Evolutionary conservation across 1,284 basidiomycete species (phyloP).

Genomic region (Kwoniella shivajii): DNA sequence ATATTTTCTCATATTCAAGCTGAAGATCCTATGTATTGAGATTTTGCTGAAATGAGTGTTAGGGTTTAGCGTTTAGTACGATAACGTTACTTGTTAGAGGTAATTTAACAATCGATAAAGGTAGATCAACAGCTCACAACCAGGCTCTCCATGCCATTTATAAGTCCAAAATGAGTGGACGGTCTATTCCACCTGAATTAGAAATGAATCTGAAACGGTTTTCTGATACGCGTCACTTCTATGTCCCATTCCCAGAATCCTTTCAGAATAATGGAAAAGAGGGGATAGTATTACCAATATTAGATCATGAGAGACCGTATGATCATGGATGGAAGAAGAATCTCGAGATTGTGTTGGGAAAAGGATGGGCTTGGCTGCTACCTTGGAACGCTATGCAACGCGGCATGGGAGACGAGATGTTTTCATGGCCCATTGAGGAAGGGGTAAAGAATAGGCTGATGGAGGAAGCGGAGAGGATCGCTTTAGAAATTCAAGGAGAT

Average conservation of each 20-base stretch:
- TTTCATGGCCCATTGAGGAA: conserved; percentile 32
- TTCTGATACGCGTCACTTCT: conserved; percentile 29
- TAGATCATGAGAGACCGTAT: conserved; percentile 29
- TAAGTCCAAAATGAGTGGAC: conserved; percentile 1
- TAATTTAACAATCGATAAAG: conserved; percentile 40
- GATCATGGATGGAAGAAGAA: conserved; percentile 34
- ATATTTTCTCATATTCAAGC: too few relatives aligned
- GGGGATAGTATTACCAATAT: conserved; percentile 26
- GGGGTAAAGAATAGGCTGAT: conserved; percentile 10
- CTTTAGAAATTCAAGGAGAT: background rate
- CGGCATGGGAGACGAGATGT: conserved; percentile 25
- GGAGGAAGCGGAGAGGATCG: conserved; percentile 5
- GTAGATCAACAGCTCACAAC: conserved; percentile 25
- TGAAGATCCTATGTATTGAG: background rate
- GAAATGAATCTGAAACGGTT: conserved; percentile 21
- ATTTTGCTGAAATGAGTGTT: background rate
- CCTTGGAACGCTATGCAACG: conserved; percentile 34
- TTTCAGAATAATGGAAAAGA: background rate
- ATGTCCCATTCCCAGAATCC: conserved; percentile 23
- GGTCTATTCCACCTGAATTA: conserved; percentile 18
- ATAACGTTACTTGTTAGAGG: conserved; percentile 24
- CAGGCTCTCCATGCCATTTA: conserved; percentile 19
- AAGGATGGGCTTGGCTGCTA: conserved; percentile 30
- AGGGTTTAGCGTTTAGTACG: conserved; percentile 37
- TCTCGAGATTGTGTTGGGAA: conserved; percentile 32